Percentiles rank a stretch among this genome's conserved stretches.
phyloP scores from a whole-genome alignment of 75 land plant genomes.

The Pinus albicaulis region DNA sequence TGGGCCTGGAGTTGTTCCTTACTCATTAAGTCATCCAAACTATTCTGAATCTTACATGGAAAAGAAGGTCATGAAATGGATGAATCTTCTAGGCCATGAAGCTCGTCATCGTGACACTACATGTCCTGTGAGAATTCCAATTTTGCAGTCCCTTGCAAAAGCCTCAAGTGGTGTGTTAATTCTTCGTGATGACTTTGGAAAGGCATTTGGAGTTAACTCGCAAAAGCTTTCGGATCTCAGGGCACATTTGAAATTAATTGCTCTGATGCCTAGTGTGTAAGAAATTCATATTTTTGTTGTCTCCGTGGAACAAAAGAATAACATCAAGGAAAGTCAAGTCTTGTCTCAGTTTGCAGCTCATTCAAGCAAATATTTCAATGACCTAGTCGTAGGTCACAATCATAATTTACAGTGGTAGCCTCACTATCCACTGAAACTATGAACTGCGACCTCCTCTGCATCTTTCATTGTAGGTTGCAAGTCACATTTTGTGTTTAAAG shows the following conservation, averaged over 20 bases:
- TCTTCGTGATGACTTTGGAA: conserved; percentile 99
- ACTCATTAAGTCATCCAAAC: conserved; percentile 60
- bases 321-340: conserved; percentile 64
- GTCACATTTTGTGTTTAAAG: no score
- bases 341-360: conserved; percentile 83
- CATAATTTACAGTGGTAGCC: no score
- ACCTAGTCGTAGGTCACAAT: no score
- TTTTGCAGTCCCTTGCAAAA: conserved; percentile 88
- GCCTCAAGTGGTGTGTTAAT: conserved; percentile 92
- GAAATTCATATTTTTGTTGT: conserved; percentile 84
- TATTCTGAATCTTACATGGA: conserved; percentile 92
- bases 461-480: no score
- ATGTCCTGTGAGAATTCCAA: conserved; percentile 91
- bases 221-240: conserved; percentile 85
- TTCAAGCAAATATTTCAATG: conserved; percentile 68
- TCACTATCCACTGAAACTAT: no score
- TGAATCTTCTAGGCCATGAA: conserved; percentile 87
- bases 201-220: conserved; percentile 92
- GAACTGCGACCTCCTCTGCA: no score
- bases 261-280: conserved; percentile 91
- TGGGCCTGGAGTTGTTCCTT: no score
- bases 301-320: conserved; percentile 64
- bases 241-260: conserved; percentile 90
- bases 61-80: conserved; percentile 81
- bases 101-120: conserved; percentile 73